Base-by-base conservation (phyloP, 257 asterid species). In the Solanum etuberosum region DNA sequence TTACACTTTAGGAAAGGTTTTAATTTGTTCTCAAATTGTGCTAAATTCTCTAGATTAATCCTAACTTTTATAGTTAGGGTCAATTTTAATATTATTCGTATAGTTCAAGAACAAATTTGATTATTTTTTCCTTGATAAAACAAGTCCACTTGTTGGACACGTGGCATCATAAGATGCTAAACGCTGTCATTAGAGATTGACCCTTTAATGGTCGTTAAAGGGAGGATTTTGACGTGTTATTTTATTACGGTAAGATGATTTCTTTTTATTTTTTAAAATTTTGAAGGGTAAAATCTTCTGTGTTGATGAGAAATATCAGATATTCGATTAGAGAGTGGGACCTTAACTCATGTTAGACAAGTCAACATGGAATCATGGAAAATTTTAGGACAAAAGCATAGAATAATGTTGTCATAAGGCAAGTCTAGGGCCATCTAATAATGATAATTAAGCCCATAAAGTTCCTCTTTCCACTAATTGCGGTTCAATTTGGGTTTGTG, bases 401-500 rank as follows among this genome's bases (percentile, higher is more conserved):
- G 40, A 80, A 80, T 80, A 80, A 27, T 80, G 9, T 43, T 80
- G 65, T 80, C 67, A 80, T 80, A 80, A 46, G 40, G 27, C 65
- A 29, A 46, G 67, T 46, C 27, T 27, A 46, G 15, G 84, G 27
- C 27, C 67, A 27, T 78, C 63, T 42, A 78, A 27, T 43, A 42
- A 78, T 78, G 63, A 14, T 43, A 68, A 68, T 68, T 29, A 23
- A 8, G 2, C 4, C 25, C 63, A 14, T 25, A n/a, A 78, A 21
- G 84, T 78, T 43, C 84, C 63, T 42, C 63, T 78, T 78, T 43
- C 84, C 84, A 46, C 84, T 80, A 80, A 80, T 80, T 46, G 63
- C 34, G 67, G 38, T 80, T 46, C 67, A 80, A 78, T 16, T 73
- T 43, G 38, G 35, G 63, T 78, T 78, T 2, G 31, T 1, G 43